Evolutionary conservation across 2,329 filamentous ascomycete genomes (phyloP).

Genomic region (Rosellinia necatrix): DNA sequence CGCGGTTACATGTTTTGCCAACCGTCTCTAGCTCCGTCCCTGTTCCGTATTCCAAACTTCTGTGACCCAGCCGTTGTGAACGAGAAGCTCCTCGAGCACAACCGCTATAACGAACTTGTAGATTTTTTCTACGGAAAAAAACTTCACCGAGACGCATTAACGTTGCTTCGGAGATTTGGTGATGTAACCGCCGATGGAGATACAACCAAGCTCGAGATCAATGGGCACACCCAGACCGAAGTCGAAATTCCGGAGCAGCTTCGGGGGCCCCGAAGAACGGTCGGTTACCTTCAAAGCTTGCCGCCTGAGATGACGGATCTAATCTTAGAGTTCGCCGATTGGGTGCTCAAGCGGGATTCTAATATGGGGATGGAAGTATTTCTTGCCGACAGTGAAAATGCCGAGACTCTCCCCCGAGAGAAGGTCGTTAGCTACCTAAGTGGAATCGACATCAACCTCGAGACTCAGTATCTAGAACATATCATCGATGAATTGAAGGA

Average conservation of each 20-base stretch:
- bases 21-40: constrained; percentile 80
- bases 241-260: constrained; percentile 51
- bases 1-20: constrained; percentile 92
- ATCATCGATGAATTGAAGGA: constrained; percentile 88
- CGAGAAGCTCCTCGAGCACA: constrained; percentile 85
- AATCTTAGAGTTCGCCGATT: constrained; percentile 87
- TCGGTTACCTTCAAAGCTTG: constrained; percentile 87
- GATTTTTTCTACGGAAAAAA: constrained; percentile 97
- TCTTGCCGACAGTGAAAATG: constrained; percentile 89
- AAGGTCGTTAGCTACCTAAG: constrained; percentile 76
- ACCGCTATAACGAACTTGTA: constrained; percentile 91
- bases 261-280: constrained; percentile 80
- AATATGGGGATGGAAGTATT: constrained; percentile 90
- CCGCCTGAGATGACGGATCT: constrained; percentile 87
- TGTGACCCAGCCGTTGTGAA: constrained; percentile 96
- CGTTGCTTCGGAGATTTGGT: constrained; percentile 81
- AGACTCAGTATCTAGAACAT: constrained; percentile 86
- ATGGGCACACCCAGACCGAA: constrained; percentile 36
- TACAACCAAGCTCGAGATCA: constrained; percentile 43
- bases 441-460: constrained; percentile 70
- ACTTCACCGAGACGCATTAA: constrained; percentile 84
- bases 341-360: constrained; percentile 77
- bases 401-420: constrained; percentile 82
- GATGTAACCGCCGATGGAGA: constrained; percentile 43
- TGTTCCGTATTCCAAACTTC: constrained; percentile 96